Conservation (phyloP, 2,329 filamentous ascomycete species). For the Cytospora schulzeri region DNA sequence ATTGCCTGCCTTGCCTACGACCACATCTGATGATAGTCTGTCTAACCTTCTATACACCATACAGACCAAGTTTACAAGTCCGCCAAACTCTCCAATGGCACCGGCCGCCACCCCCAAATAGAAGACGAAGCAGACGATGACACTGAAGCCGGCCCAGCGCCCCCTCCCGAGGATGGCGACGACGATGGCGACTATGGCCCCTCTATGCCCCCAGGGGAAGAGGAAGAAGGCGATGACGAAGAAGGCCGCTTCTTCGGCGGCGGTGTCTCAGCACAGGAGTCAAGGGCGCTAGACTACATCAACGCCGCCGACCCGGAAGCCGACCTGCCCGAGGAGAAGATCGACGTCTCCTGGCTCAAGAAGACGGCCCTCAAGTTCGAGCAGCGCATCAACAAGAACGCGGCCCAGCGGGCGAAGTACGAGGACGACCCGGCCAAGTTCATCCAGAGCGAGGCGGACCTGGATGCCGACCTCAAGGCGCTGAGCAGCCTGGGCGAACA, state of each 20-base stretch:
- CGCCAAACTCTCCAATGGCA: constrained; percentile 52
- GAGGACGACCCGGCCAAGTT: constrained; percentile 81
- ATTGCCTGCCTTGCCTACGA: neutral
- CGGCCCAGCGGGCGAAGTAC: constrained; percentile 83
- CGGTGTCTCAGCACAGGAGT: constrained; percentile 80
- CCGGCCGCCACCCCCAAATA: constrained; percentile 49
- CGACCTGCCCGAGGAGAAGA: constrained; percentile 63
- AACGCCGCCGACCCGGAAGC: constrained; percentile 59
- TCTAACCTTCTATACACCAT: constrained; percentile 8
- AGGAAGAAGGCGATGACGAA: constrained; percentile 67
- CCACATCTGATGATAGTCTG: neutral
- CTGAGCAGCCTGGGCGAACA: constrained; percentile 88
- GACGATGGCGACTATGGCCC: constrained; percentile 54
- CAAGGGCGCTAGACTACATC: constrained; percentile 84
- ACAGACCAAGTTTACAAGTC: constrained; percentile 67
- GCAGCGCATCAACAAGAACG: constrained; percentile 87
- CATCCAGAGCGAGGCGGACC: constrained; percentile 82
- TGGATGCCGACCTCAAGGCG: constrained; percentile 85
- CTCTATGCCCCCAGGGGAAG: constrained; percentile 44
- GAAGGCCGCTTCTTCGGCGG: constrained; percentile 96
- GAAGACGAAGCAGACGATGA: constrained; percentile 46
- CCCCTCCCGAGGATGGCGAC: constrained; percentile 52
- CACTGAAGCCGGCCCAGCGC: constrained; percentile 52
- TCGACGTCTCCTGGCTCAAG: constrained; percentile 82
- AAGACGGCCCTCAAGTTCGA: constrained; percentile 83